Evolutionary conservation across 2,329 filamentous ascomycete species (phyloP).

Genomic region (Trichophyton simii): DNA sequence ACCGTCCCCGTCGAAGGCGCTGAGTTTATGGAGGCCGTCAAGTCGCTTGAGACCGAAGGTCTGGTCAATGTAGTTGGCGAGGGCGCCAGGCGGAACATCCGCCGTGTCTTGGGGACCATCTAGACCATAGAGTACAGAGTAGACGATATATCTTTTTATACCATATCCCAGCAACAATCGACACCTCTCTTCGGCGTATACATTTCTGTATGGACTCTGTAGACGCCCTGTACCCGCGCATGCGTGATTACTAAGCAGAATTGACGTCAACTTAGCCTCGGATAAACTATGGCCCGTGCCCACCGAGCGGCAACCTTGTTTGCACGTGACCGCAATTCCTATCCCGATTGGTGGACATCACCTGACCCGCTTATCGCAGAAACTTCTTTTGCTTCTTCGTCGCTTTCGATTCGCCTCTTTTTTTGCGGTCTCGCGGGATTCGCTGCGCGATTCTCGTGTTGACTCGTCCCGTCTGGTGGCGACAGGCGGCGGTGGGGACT

Average conservation of each 20-base stretch:
- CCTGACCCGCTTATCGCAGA: neutral
- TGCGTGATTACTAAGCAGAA: neutral
- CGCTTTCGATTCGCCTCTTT: no score
- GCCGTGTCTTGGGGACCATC: slow-evolving; percentile 51
- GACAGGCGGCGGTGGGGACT: neutral
- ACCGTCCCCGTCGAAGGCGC: slow-evolving; percentile 56
- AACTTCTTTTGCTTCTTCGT: neutral
- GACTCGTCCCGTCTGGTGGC: neutral
- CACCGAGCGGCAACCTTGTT: neutral
- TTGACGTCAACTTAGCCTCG: neutral
- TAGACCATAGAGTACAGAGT: neutral
- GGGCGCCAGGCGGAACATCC: slow-evolving; percentile 67
- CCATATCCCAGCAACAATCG: no score
- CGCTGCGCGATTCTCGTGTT: no score
- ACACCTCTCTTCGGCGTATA: no score
- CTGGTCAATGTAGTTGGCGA: slow-evolving; percentile 69
- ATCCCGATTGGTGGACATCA: neutral
- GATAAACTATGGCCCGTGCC: slow-evolving; percentile 1
- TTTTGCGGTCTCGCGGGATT: neutral
- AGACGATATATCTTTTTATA: neutral
- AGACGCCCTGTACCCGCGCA: no score
- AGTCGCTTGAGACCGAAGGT: slow-evolving; percentile 72
- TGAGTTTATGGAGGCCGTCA: slow-evolving; percentile 74
- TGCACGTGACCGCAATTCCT: neutral
- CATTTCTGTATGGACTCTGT: no score